Evolutionary conservation across 2,329 filamentous ascomycete species (phyloP).

Genomic region (Penicillium sp.): DNA sequence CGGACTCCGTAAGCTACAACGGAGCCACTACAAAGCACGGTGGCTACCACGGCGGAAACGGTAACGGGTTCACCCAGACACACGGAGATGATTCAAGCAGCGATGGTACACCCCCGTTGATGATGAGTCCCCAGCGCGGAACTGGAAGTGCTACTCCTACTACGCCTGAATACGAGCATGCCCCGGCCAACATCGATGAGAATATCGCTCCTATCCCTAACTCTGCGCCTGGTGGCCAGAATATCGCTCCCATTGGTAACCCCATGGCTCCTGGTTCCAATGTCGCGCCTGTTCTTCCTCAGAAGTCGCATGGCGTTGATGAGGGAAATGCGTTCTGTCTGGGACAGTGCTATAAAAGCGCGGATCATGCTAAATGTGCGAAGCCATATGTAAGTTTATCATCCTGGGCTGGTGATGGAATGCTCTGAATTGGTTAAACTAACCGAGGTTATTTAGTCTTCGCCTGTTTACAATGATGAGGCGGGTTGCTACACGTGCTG

Average conservation of each 20-base stretch:
- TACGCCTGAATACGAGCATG: not conserved
- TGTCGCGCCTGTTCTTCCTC: conserved; percentile 10
- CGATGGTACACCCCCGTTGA: not conserved
- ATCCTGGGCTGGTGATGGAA: not conserved
- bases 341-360: conserved; percentile 10
- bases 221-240: not conserved
- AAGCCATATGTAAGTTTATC: conserved; percentile 16
- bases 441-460: conserved; percentile 3
- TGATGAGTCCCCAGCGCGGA: not conserved
- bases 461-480: conserved; percentile 1
- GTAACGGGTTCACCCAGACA: not conserved
- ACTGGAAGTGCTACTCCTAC: not conserved
- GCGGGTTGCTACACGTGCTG: conserved; percentile 10
- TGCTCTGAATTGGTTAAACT: not conserved
- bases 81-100: not conserved
- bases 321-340: conserved; percentile 20
- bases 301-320: conserved; percentile 7
- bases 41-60: conserved; percentile 1
- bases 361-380: conserved; percentile 11
- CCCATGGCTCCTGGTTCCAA: conserved; percentile 6
- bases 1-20: not conserved
- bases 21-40: not conserved
- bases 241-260: conserved; percentile 9
- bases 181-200: not conserved
- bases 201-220: not conserved